A percentile compares a stretch with the other conserved stretches of the same genome.
Evolutionary conservation across 179 eudicot species (phyloP).

Genomic region (Actinidia polygama): DNA sequence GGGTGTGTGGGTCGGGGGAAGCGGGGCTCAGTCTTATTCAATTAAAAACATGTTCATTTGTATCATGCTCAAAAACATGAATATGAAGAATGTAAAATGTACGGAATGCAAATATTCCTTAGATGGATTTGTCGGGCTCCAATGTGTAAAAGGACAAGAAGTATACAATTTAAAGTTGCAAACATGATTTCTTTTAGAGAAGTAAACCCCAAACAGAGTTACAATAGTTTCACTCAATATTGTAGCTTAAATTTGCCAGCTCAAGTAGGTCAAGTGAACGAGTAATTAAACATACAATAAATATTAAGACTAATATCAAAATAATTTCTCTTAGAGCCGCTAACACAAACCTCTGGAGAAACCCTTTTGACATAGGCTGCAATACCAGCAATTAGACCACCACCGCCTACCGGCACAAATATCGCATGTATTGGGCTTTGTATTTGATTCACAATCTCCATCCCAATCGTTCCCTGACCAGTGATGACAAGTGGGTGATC

Average conservation of each 20-base stretch:
- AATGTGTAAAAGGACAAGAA: too few species aligned
- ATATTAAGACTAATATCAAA: neutral
- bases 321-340: neutral
- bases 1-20: too few species aligned
- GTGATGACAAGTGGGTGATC: slow-evolving; percentile 90
- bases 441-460: slow-evolving; percentile 90
- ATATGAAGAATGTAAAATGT: too few species aligned
- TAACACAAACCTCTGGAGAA: slow-evolving; percentile 69
- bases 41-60: too few species aligned
- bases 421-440: slow-evolving; percentile 77
- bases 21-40: too few species aligned
- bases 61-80: too few species aligned
- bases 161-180: too few species aligned
- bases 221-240: too few species aligned
- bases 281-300: neutral
- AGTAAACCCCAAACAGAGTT: too few species aligned
- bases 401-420: slow-evolving; percentile 97
- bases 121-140: too few species aligned
- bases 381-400: slow-evolving; percentile 96
- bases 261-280: slow-evolving; percentile 5
- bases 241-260: neutral
- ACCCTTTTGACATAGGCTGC: slow-evolving; percentile 95
- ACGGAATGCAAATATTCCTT: too few species aligned
- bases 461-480: slow-evolving; percentile 95
- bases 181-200: too few species aligned